Base-by-base conservation (phyloP, 345 rosid species). In the Citrus glauca region DNA sequence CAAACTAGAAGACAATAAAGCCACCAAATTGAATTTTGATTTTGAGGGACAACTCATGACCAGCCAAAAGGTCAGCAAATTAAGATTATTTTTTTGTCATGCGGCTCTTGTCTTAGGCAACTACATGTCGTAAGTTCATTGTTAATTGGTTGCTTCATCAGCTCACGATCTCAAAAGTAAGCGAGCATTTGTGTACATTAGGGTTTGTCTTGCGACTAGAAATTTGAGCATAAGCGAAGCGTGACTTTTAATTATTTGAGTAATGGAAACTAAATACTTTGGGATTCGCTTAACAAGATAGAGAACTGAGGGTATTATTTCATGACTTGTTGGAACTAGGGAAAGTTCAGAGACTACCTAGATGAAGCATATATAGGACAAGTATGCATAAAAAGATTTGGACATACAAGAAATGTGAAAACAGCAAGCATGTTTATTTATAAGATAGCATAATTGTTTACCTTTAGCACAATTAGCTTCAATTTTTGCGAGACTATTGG, bases 1-100 rank as follows among this genome's bases (percentile, higher is more conserved):
- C 72, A 79, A 79, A 81, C 73, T 76, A 87, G 83, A 86, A 77
- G 91, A 91, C 92, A 91, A 76, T 53, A 80, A 80, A 85, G 88
- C 88, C 88, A 87, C 86, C 86, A 80, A 74, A 59, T 82, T 73
- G 75, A 81, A 81, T 80, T 63, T 79, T 76, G 86, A 81, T 81
- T 59, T 78, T 76, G 85, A 78, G 78, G 77, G 85, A 82, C 87
- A 80, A 81, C 84, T 81, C 80, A 77, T 82, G 86, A 81, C 75
- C 85, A 78, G 74, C 79, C 86, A 85, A 85, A 85, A 86, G 81
- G 78, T 72, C 40, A 69, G 74, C 78, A 81, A 77, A 22, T 50
- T 77, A 79, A 80, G 82, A 69, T 75, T 77, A 81, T 82, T 83
- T 66, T 80, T 57, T 30, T 84, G 83, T 80, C 87, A 80, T 84